These are phyloP conservation scores for Suhomyces bribrorum DNA, from an alignment of 1,139 yeast species.

Conservation along the genomic window DNA sequence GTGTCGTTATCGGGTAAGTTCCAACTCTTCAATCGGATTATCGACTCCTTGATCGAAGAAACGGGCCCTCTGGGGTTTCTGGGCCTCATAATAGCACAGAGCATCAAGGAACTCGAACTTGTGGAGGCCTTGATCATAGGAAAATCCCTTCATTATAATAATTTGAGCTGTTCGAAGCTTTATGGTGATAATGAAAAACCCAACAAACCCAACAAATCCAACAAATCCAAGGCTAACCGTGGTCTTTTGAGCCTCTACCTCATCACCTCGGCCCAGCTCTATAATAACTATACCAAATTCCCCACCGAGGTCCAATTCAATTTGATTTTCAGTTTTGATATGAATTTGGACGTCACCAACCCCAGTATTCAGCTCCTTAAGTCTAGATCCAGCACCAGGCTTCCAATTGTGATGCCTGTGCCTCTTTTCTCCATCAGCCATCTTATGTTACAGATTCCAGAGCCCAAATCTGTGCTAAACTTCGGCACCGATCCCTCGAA, in stretches of 20 bases:
- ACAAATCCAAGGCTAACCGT: too few species aligned
- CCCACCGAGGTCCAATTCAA: slow-evolving; percentile 34
- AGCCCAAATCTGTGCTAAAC: slow-evolving; percentile 24
- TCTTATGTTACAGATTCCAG: slow-evolving; percentile 27
- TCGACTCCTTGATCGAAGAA: slow-evolving; percentile 34
- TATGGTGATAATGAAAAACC: slow-evolving; percentile 41
- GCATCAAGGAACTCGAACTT: slow-evolving; percentile 67
- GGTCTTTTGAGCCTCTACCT: slow-evolving; percentile 25
- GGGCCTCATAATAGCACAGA: slow-evolving; percentile 58
- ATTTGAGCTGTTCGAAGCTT: slow-evolving; percentile 61
- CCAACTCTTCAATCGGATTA: slow-evolving; percentile 50
- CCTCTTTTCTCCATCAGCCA: slow-evolving; percentile 44
- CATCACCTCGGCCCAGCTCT: slow-evolving; percentile 44
- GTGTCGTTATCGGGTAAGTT: slow-evolving; percentile 61
- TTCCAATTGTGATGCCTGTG: slow-evolving; percentile 42
- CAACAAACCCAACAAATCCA: slow-evolving; percentile 12
- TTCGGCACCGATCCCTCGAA: slow-evolving; percentile 22
- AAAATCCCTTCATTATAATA: slow-evolving; percentile 53
- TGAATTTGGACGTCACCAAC: slow-evolving; percentile 44
- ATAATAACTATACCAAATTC: slow-evolving; percentile 33
- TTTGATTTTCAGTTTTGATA: slow-evolving; percentile 61
- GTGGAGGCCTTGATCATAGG: slow-evolving; percentile 70
- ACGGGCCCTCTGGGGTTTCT: slow-evolving; percentile 18
- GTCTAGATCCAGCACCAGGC: slow-evolving; percentile 18
- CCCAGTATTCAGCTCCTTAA: slow-evolving; percentile 43